Conservation (phyloP, 1,139 yeast genomes). For the Candida sanyaensis region DNA sequence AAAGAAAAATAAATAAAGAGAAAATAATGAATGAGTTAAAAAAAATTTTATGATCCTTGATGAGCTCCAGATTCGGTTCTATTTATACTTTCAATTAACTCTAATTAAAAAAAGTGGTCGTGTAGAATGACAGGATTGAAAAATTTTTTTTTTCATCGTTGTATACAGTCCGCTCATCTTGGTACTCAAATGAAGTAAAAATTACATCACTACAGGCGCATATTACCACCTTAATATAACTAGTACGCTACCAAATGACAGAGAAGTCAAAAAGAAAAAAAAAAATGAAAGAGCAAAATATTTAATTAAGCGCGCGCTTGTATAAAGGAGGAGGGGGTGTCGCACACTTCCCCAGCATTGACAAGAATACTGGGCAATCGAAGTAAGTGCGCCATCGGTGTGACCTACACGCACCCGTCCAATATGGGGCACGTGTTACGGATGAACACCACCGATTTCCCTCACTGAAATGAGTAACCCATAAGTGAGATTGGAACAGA, state of each 20-base stretch:
- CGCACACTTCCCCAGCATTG: too few relatives aligned
- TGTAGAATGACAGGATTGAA: not conserved
- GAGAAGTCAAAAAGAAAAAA: not conserved
- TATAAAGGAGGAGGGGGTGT: too few relatives aligned
- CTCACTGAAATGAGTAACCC: too few relatives aligned
- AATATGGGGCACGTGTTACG: too few relatives aligned
- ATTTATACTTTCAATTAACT: conserved; percentile 10
- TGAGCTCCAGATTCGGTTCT: not conserved
- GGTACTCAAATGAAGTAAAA: not conserved
- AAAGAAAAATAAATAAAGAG: conserved; percentile 12
- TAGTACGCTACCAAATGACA: not conserved
- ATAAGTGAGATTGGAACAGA: too few relatives aligned
- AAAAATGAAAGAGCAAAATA: too few relatives aligned
- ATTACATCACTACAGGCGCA: conserved; percentile 1
- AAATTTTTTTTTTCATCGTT: not conserved
- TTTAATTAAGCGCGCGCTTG: too few relatives aligned
- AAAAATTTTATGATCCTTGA: conserved; percentile 3
- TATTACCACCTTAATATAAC: not conserved
- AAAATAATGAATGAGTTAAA: conserved; percentile 4
- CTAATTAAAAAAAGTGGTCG: not conserved
- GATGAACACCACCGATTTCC: too few relatives aligned
- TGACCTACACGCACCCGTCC: too few relatives aligned
- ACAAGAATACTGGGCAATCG: too few relatives aligned
- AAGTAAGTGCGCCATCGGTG: too few relatives aligned
- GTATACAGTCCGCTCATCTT: not conserved